Evolutionary conservation across 768 basidiomycete species (phyloP), one percentile per base, ranked within the genome.

Genomic region (Mycena latifolia): DNA sequence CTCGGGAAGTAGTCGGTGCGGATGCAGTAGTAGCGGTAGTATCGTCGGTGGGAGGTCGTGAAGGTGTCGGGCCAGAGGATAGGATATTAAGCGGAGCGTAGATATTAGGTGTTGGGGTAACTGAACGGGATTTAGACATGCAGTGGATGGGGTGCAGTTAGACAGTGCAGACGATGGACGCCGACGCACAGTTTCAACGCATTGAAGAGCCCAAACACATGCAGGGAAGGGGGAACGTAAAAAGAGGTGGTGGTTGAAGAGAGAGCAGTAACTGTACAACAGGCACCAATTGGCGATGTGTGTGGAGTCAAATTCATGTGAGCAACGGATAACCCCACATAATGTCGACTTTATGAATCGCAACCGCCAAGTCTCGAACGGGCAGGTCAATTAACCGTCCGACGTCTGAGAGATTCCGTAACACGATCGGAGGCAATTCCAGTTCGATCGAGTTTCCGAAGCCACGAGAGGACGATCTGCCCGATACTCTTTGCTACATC

Each of bases 61-160:
- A 82, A 66, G 78, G 77, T 75, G 82, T 80, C 69, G 77, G 75
- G 69, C 70, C 57, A 63, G 74, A 59, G 63, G 76, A 71, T 29
- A 77, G 67, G 69, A 76, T 76, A 81, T 81, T 80, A 81, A 74
- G 64, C 18, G 72, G 53, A 51, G 74, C 67, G 73, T 74, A 69
- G 68, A 75, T 77, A 82, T 80, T 82, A 81, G 77, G 78, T 63
- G 75, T 80, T 68, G 83, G 80, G 66, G 81, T 81, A 76, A 78
- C 73, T 69, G 84, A 82, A 77, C 79, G 81, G 63, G 82, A 84
- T 71, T 78, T 77, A 75, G 84, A 83, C 85, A 86, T 86, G 73
- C 84, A 84, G 77, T 71, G 33, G 71, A 74, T 47, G 71, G 71
- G 70, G 66, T 65, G 69, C 67, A 70, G 43, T 61, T 35, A 54